Base-by-base conservation (phyloP, 2,329 filamentous ascomycete genomes). In the Fusarium chaquense region DNA sequence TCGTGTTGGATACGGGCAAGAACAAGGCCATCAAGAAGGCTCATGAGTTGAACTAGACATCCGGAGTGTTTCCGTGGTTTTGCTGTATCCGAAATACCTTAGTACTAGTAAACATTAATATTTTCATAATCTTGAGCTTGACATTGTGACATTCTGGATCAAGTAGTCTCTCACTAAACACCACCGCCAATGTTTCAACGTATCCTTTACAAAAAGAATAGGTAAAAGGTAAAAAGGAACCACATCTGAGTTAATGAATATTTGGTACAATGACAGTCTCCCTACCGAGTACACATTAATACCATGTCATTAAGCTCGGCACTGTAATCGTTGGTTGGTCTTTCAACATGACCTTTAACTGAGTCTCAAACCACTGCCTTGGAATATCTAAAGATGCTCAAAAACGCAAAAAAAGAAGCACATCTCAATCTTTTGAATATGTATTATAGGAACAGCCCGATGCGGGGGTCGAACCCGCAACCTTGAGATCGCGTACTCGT, bases 391-490 rank as follows among this genome's bases (percentile, higher is more conserved):
- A 30, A 30, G 28, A 30, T 11, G 4, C 28, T 9, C 10, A 30
- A 30, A 30, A 49, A 35, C 33, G 41, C 1, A 24, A 49, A 68
- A 69, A 69, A 44, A 45, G 40, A 69, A 69, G 56, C 65, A 65
- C 66, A 56, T 69, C 66, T 69, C 65, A 69, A 69, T 69, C 65
- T 50, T 22, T 22, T 58, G 56, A 62, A 50, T 59, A 20, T 38
- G 62, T 51, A 26, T 18, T 43, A 50, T 57, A 50, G 46, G 46
- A 62, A 62, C 40, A 79, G 77, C 78, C 77, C 76, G 73, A 78
- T 76, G 78, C 65, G 79, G 79, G 79, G 79, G 78, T 84, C 83
- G 83, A 85, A 87, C 85, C 83, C 83, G 81, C 83, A 85, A 81
- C 83, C 83, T 85, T 84, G 82, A 85, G 84, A 84, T 85, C 41